Percentiles rank a stretch among this genome's conserved stretches.
These are phyloP conservation scores for Psilocybe cyanescens DNA, from an alignment of 768 basidiomycete species.

Conservation along the genomic window DNA sequence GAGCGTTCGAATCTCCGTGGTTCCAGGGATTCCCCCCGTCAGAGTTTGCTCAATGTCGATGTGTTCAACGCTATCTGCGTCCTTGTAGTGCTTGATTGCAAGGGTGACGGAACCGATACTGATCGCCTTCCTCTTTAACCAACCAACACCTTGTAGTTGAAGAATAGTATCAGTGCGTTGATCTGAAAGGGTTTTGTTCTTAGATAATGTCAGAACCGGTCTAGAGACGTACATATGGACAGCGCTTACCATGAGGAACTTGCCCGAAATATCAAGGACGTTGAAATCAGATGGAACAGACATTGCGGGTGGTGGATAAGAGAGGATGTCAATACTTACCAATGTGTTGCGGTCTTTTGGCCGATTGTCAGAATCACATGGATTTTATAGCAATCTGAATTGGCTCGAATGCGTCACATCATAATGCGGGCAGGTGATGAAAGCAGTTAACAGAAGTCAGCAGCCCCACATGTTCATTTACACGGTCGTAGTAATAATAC, in stretches of 20 bases:
- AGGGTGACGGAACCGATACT: constrained; percentile 59
- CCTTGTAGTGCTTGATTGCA: constrained; percentile 64
- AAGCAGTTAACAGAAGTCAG: neutral
- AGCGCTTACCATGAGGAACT: constrained; percentile 58
- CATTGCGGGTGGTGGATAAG: constrained; percentile 44
- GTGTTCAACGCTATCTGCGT: constrained; percentile 60
- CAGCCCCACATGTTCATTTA: neutral
- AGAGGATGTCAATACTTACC: neutral
- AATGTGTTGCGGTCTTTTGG: neutral
- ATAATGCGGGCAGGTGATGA: neutral
- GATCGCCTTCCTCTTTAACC: constrained; percentile 72
- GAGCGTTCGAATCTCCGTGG: constrained; percentile 59
- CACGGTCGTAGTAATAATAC: constrained; percentile 1
- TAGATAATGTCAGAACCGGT: neutral
- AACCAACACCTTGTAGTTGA: constrained; percentile 70
- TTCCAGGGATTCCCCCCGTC: constrained; percentile 63
- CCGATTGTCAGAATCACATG: constrained; percentile 20
- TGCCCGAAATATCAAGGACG: constrained; percentile 64
- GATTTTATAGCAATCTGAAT: neutral
- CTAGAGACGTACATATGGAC: neutral
- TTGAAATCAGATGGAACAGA: constrained; percentile 65
- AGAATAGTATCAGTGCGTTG: constrained; percentile 61
- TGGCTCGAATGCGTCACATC: neutral
- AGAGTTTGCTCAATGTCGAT: constrained; percentile 70
- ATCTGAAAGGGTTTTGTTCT: constrained; percentile 77